Evolutionary conservation across 202 grass and related monocot genomes (phyloP), one percentile per base, ranked within the genome.

Genomic region (Schoenoplectus triqueter): DNA sequence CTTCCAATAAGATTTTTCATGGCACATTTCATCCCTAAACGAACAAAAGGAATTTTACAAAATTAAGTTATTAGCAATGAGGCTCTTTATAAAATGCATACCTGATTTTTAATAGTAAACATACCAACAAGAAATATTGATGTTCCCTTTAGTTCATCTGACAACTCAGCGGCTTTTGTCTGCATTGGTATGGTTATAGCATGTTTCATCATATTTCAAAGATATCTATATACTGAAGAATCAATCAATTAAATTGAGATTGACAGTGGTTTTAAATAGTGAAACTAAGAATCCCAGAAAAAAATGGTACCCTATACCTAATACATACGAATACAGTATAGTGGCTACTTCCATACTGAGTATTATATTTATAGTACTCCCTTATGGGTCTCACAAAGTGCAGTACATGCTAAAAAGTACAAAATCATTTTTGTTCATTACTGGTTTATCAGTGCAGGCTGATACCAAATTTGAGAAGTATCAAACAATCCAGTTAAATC

Each of bases 91-190:
- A 60, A 13, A 60, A 65, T 31, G 40, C 71, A 51, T 31, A 11
- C 21, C 21, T 70, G 22, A 57, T 64, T 82, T 51, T 67, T 39
- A 17, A 56, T 69, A 68, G 48, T 18, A 7, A 66, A 63, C 89
- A 20, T 84, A 95, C 96, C 88, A 52, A 98, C 88, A 64, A 98
- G 82, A 88, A 95, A 91, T 67, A 98, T 91, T 79, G 96, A 92
- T 46, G 96, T 94, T 74, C 94, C 91, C 89, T 87, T 95, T 40
- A 98, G 89, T 80, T 92, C 88, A 13, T 91, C 88, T 2, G 84
- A 80, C 41, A 92, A 81, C 66, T 98, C 93, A 9, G 82, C 74
- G 59, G 96, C 94, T 80, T 94, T 95, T 39, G 85, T 95, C 96
- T 94, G 87, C 76, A 90, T 69, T 76, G 14, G 91, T 70, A 60